Evolutionary conservation across 495 filamentous ascomycete species (phyloP), one percentile per base, ranked within the genome.

Genomic region (Xylaria flabelliformis): DNA sequence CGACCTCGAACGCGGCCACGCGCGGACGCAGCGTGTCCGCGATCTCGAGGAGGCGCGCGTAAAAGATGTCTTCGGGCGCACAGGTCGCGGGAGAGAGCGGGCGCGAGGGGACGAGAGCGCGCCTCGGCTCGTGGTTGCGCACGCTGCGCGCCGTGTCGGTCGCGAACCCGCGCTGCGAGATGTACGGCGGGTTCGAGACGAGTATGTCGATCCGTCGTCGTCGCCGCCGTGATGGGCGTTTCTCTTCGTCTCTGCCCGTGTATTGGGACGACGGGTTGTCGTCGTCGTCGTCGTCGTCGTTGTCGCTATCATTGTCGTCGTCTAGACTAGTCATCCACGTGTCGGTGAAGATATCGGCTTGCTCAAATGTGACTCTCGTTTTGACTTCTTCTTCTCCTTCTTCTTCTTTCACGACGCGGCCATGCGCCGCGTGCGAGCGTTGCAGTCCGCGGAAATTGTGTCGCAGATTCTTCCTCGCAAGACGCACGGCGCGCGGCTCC

Each of bases 141-240:
- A 98, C 96, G 34, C 90, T 92, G 58, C 91, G 88, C 0, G 85
- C 82, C 0, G 92, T 94, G 51, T 76, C 66, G 50, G 34, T 62
- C 0, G 84, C 88, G 74, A 92, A 97, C 1, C 84, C 83, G 0
- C 64, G 21, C 0, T 79, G 77, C 13, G 94, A 95, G 61, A 99
- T 91, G 80, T 99, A 98, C 0, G 96, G 96, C 13, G 96, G 96
- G 80, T 99, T 99, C 5, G 91, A 89, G 42, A 94, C 88, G 0
- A 99, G 78, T n/a, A 99, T 77, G 73, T 97, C 92, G 69, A 86
- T 89, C 26, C 29, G 6, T 3, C 61, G 34, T n/a, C n/a, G n/a
- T n/a, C n/a, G n/a, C n/a, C 32, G 34, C 6, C 39, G 50, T 1
- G 19, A 32, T 51, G 65, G 24, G 64, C 4, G 13, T 24, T 24